A percentile compares a stretch with the other conserved stretches of the same genome.
Conservation (phyloP, 1,139 yeast genomes). For the Yamadazyma kanchanaburiensis region DNA sequence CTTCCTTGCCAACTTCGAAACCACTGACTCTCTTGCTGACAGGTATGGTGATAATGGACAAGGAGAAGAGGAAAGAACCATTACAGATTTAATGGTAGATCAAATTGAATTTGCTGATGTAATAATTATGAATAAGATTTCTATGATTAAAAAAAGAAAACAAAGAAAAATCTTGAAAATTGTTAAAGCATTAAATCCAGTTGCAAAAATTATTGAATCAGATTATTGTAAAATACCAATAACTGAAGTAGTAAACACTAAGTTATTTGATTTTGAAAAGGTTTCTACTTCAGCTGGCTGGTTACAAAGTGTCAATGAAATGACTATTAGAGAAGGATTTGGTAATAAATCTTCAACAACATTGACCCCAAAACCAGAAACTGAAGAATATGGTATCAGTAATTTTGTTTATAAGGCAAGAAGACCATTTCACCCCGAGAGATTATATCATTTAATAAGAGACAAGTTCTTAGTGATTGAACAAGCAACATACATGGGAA, state of each 20-base stretch:
- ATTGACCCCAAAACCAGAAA: slow-evolving; percentile 1
- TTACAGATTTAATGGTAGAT: slow-evolving; percentile 1
- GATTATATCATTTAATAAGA: slow-evolving; percentile 1
- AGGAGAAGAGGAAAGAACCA: slow-evolving; percentile 1
- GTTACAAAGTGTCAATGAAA: slow-evolving; percentile 2
- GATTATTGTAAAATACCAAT: slow-evolving; percentile 1
- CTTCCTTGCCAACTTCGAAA: slow-evolving; percentile 1
- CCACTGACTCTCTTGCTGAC: slow-evolving; percentile 1
- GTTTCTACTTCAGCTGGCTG: slow-evolving; percentile 1
- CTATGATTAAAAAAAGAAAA: slow-evolving; percentile 1
- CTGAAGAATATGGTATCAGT: slow-evolving; percentile 1
- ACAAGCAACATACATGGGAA: background rate
- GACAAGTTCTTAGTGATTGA: slow-evolving; percentile 1
- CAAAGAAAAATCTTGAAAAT: background rate
- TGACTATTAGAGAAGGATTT: slow-evolving; percentile 1
- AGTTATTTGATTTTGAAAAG: slow-evolving; percentile 1
- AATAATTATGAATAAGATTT: slow-evolving; percentile 1
- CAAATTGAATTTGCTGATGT: slow-evolving; percentile 1
- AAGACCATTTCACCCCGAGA: slow-evolving; percentile 2
- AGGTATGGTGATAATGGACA: slow-evolving; percentile 2
- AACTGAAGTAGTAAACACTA: background rate
- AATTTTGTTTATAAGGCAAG: slow-evolving; percentile 1
- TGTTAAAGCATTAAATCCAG: slow-evolving; percentile 1
- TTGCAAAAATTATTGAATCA: background rate
- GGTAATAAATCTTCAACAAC: background rate